Conservation (phyloP, 106 monocot species). For the Apostasia ramifera region DNA sequence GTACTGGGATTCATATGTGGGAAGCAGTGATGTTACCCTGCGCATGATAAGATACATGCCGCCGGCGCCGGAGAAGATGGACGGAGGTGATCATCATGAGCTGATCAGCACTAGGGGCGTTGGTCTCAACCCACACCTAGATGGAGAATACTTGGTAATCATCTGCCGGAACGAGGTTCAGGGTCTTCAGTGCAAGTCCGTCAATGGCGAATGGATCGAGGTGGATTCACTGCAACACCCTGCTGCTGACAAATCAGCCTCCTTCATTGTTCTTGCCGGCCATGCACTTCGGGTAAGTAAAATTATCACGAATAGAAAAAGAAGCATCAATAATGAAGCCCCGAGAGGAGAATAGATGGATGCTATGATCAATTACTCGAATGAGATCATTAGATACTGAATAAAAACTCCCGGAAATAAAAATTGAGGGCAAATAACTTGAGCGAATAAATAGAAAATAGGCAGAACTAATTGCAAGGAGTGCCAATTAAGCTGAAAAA, state of each 20-base stretch:
- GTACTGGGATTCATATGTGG: background rate
- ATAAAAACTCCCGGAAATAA: too few relatives aligned
- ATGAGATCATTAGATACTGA: too few relatives aligned
- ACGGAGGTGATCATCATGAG: background rate
- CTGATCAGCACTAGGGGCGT: too few relatives aligned
- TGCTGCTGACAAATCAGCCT: background rate
- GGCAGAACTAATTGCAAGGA: too few relatives aligned
- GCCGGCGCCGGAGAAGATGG: background rate
- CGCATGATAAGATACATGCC: constrained; percentile 6
- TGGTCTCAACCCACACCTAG: background rate
- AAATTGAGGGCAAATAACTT: too few relatives aligned
- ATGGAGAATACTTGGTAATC: constrained; percentile 1
- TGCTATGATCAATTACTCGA: too few relatives aligned
- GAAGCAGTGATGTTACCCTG: background rate
- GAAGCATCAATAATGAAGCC: too few relatives aligned
- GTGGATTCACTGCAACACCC: background rate
- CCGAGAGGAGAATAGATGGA: too few relatives aligned
- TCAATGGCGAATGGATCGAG: constrained; percentile 4
- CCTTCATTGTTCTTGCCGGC: constrained; percentile 9
- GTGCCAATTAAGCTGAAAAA: too few relatives aligned
- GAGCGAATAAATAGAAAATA: too few relatives aligned
- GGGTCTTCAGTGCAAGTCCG: background rate
- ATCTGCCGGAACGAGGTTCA: constrained; percentile 5
- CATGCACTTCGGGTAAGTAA: constrained; percentile 1
- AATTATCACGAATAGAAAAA: background rate